Conservation (phyloP, 176 grass and related monocot genomes). For the Aegilops bicornis region DNA sequence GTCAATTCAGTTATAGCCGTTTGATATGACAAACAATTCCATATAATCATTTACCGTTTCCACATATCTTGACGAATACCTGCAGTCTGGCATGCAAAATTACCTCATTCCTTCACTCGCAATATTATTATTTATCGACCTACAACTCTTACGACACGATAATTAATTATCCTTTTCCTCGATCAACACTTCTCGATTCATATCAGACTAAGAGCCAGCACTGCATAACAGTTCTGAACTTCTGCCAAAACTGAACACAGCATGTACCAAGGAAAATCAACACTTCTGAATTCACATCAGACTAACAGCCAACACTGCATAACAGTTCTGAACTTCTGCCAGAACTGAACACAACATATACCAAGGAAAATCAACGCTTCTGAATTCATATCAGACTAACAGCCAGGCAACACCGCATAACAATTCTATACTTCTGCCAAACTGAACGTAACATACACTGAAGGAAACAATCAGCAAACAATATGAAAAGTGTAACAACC, state of each 20-base stretch:
- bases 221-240: neutral
- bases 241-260: neutral
- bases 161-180: too few species aligned
- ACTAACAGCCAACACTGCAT: neutral
- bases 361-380: neutral
- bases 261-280: neutral
- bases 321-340: neutral
- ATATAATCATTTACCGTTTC: too few species aligned
- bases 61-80: too few species aligned
- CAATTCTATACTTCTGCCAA: neutral
- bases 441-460: neutral
- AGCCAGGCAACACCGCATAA: neutral
- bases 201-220: neutral
- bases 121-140: too few species aligned
- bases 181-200: neutral
- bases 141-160: too few species aligned
- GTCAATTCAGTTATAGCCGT: too few species aligned
- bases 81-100: too few species aligned
- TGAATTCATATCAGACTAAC: neutral
- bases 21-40: too few species aligned
- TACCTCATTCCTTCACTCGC: too few species aligned
- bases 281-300: neutral
- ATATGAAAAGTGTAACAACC: slow-evolving; percentile 25
- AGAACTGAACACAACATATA: neutral
- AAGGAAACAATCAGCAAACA: slow-evolving; percentile 1